Evolutionary conservation across 768 basidiomycete genomes (phyloP), one percentile per base, ranked within the genome.

Genomic region (Boletus fagicola): DNA sequence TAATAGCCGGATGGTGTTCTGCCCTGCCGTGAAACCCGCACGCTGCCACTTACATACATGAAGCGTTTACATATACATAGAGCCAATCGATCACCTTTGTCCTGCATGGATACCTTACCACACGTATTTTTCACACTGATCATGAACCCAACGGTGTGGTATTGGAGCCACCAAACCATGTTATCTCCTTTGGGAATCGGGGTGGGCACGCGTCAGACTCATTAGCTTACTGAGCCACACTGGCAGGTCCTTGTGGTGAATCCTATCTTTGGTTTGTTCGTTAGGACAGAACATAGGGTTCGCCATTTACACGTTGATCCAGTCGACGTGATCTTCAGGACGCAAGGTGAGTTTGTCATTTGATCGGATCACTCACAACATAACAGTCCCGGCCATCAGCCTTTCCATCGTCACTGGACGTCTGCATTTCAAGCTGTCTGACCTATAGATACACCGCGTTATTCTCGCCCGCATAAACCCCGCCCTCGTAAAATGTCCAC

Each of bases 181-280:
- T 12, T 38, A 52, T 63, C 54, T 49, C 51, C 56, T 45, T 59
- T 46, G 48, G 60, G 45, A 46, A 46, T n/a, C 11, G 18, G 5
- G 56, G 38, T 33, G 51, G 15, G 33, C 30, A 43, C 18, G 36
- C 40, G 20, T 12, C 31, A 33, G 31, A 33, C 31, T 38, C 5
- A 15, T 38, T 13, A 36, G 4, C 38, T 28, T 33, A 8, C 16
- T 15, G 54, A 18, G 35, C 35, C 42, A 44, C 43, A n/a, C n/a
- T n/a, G n/a, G n/a, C n/a, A 30, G 24, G n/a, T 22, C 40, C 7
- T 15, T 16, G 38, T 39, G 31, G 13, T 39, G 20, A 36, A 24
- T n/a, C 10, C 54, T 55, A 26, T 31, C 24, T 18, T 30, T 36
- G 28, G 38, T 53, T 20, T 9, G 2, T 22, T 35, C 20, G 18